phyloP scores from a whole-genome alignment of 176 grass and related monocot genomes.

The Cenchrus purpureus region DNA sequence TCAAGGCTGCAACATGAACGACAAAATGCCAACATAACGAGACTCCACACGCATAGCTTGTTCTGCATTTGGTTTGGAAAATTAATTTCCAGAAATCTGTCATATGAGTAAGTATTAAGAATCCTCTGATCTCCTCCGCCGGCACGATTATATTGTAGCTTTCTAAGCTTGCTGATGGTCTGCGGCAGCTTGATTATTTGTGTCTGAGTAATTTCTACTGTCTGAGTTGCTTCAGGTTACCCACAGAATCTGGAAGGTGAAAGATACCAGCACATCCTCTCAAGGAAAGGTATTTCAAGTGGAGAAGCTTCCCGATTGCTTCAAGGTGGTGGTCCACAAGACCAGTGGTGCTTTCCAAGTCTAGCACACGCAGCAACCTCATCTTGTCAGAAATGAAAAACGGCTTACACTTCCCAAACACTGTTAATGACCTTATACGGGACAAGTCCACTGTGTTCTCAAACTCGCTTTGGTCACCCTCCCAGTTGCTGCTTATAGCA shows the following conservation, averaged over 20 bases:
- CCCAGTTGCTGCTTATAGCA: background rate
- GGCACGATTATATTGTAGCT: background rate
- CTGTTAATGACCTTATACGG: background rate
- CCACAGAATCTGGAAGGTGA: background rate
- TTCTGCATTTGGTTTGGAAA: background rate
- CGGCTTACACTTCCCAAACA: background rate
- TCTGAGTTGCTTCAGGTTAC: conserved; percentile 4
- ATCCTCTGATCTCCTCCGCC: background rate
- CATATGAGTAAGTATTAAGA: background rate
- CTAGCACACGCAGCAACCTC: conserved; percentile 1
- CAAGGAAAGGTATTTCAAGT: background rate
- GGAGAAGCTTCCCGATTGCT: background rate
- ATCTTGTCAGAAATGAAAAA: conserved; percentile 34
- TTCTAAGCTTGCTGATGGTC: background rate
- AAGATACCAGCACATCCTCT: background rate
- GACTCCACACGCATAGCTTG: background rate
- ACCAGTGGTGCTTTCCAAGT: background rate
- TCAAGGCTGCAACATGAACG: background rate
- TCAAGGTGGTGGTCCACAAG: background rate
- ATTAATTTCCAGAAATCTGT: background rate
- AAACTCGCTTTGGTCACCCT: background rate
- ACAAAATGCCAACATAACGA: accelerated
- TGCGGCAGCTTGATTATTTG: background rate
- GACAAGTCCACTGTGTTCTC: background rate
- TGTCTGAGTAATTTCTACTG: background rate